These are phyloP conservation scores for Lantana camara DNA, from an alignment of 257 asterid genomes.

Conservation along the genomic window DNA sequence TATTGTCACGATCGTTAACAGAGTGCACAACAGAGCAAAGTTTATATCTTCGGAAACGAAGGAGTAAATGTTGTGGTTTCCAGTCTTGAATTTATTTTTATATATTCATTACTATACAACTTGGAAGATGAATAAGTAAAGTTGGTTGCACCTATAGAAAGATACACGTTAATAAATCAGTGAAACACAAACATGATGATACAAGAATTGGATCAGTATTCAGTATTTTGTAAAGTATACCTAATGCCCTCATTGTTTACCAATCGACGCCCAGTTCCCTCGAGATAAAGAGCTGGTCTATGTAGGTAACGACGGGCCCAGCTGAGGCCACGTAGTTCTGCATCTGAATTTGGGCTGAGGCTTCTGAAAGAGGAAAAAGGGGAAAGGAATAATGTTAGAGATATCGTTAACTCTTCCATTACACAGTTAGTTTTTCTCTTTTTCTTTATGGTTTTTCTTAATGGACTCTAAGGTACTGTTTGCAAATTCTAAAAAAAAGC, in stretches of 20 bases:
- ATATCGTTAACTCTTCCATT: no score
- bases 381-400: no score
- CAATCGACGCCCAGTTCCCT: constrained; percentile 79
- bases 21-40: not conserved
- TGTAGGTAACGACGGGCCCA: constrained; percentile 49
- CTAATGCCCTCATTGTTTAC: constrained; percentile 40
- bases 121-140: not conserved
- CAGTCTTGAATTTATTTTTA: not conserved
- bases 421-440: no score
- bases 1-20: no score
- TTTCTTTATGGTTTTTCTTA: no score
- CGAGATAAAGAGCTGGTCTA: constrained; percentile 69
- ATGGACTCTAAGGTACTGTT: no score
- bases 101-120: constrained; percentile 1
- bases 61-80: not conserved
- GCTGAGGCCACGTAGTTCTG: constrained; percentile 59
- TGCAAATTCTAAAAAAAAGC: no score
- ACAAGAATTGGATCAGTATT: constrained; percentile 6
- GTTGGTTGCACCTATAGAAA: constrained; percentile 9
- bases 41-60: not conserved
- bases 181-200: not conserved
- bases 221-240: not conserved
- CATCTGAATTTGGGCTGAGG: constrained; percentile 74
- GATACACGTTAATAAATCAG: constrained; percentile 16
- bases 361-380: constrained; percentile 45